These are phyloP conservation scores for Aspergillus vadensis DNA, from an alignment of 2,329 filamentous ascomycete genomes.

Conservation along the genomic window DNA sequence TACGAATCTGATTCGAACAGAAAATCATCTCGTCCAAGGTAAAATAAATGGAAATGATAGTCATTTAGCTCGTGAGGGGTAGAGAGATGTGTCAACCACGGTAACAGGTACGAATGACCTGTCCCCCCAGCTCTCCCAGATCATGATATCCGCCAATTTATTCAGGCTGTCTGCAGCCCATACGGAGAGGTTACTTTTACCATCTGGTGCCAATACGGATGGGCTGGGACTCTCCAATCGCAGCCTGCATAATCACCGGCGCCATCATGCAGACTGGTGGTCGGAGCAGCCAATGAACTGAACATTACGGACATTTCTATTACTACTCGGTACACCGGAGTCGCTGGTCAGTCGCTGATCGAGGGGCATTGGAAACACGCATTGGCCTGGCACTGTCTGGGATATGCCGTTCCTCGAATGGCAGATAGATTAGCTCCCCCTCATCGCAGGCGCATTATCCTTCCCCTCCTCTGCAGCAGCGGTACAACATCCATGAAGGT, in stretches of 20 bases:
- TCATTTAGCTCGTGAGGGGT: conserved; percentile 1
- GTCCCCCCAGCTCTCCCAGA: not conserved
- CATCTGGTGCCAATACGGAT: conserved; percentile 5
- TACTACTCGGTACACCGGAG: conserved; percentile 13
- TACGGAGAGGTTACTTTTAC: too few relatives aligned
- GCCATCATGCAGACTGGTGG: not conserved
- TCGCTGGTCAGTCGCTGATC: conserved; percentile 13
- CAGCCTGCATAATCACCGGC: conserved; percentile 16
- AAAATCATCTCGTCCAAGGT: not conserved
- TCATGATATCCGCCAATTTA: not conserved
- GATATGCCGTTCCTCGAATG: not conserved
- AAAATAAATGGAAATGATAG: too few relatives aligned
- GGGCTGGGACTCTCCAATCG: not conserved
- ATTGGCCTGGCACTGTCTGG: conserved; percentile 10
- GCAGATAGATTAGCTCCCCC: conserved; percentile 9
- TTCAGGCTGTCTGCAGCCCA: not conserved
- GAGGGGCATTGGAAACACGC: conserved; percentile 2
- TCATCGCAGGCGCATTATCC: conserved; percentile 3
- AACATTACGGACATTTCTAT: conserved; percentile 12
- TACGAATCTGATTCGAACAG: not conserved
- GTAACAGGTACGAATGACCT: conserved; percentile 2
- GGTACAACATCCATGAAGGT: not conserved
- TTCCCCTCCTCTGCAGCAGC: conserved; percentile 7
- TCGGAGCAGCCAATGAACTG: conserved; percentile 19
- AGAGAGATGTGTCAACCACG: not conserved